phyloP scores from a whole-genome alignment of 1,139 yeast genomes.

The Martiniozyma asiatica region DNA sequence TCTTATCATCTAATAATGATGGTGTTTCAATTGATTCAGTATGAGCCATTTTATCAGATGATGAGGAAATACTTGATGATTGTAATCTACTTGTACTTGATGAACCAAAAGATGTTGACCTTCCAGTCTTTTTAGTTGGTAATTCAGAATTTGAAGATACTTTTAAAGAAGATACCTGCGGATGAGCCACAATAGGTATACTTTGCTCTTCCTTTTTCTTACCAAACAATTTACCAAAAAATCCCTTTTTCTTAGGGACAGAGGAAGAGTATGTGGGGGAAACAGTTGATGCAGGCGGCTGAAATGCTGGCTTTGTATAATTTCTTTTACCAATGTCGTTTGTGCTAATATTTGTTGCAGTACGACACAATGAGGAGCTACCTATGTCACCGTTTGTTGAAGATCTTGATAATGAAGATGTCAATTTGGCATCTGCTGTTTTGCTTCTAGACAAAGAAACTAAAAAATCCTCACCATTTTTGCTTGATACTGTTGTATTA shows the following conservation, averaged over 20 bases:
- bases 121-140: neutral
- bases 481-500: conserved; percentile 15
- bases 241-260: conserved; percentile 16
- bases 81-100: neutral
- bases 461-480: conserved; percentile 8
- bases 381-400: conserved; percentile 5
- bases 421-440: conserved; percentile 17
- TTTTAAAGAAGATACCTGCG: conserved; percentile 1
- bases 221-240: conserved; percentile 25
- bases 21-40: neutral
- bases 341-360: conserved; percentile 19
- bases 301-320: conserved; percentile 1
- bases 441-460: conserved; percentile 12
- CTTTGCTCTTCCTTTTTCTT: conserved; percentile 19
- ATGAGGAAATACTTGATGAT: neutral
- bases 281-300: conserved; percentile 1
- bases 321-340: conserved; percentile 9
- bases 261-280: neutral
- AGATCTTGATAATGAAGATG: conserved; percentile 7
- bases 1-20: neutral
- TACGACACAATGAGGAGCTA: conserved; percentile 15
- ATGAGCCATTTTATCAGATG: neutral
- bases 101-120: neutral
- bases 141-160: neutral
- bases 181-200: neutral